Percentiles rank a stretch among this genome's conserved stretches.
These are phyloP conservation scores for Ormosia semicastrata DNA, from an alignment of 306 rosid species.

Conservation along the genomic window DNA sequence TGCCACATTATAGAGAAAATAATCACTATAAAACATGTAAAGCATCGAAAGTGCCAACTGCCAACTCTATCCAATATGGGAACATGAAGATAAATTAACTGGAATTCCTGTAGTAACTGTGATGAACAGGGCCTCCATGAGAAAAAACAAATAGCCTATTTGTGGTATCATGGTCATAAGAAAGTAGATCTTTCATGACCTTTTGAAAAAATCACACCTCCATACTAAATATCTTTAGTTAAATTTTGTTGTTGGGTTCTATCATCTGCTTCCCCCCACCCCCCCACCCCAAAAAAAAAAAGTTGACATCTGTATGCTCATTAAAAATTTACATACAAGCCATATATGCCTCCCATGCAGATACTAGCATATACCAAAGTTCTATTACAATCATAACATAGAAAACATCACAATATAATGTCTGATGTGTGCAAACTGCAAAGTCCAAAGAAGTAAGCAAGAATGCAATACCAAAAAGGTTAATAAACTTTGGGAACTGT, in stretches of 20 bases:
- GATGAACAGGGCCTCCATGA: neutral
- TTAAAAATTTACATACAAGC: neutral
- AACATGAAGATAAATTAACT: constrained; percentile 25
- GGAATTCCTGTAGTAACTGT: neutral
- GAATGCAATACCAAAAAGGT: constrained; percentile 82
- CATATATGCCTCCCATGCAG: neutral
- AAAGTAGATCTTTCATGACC: neutral
- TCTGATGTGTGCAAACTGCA: neutral
- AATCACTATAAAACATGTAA: constrained; percentile 10
- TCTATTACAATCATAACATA: neutral
- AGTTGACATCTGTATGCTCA: neutral
- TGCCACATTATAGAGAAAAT: constrained; percentile 43
- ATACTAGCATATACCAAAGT: constrained; percentile 7
- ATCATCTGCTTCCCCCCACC: neutral
- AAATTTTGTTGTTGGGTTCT: neutral
- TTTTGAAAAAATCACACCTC: neutral
- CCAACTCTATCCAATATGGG: constrained; percentile 5
- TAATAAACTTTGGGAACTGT: constrained; percentile 88
- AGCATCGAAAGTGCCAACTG: constrained; percentile 6
- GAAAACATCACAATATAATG: constrained; percentile 10
- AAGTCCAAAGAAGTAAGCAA: constrained; percentile 21
- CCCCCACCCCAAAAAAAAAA: neutral
- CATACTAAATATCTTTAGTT: constrained; percentile 8
- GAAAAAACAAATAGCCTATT: neutral
- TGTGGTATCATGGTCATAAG: neutral